These are phyloP conservation scores for Cordyceps javanica DNA, from an alignment of 2,329 filamentous ascomycete genomes.

Conservation along the genomic window DNA sequence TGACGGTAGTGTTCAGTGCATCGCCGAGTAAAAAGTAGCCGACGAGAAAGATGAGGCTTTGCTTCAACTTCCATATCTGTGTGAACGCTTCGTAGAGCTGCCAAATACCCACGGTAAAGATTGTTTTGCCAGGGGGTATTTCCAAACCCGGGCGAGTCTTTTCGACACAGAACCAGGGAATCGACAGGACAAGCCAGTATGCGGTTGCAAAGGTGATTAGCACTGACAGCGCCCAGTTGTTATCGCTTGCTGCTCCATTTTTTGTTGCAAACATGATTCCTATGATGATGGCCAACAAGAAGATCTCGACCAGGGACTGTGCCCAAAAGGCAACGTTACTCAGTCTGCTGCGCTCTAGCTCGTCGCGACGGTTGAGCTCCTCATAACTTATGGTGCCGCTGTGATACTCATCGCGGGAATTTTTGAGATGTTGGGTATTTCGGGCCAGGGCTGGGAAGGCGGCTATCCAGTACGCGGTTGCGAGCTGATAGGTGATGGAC, in stretches of 20 bases:
- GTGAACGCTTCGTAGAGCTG: too few species aligned
- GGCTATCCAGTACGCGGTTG: slow-evolving; percentile 62
- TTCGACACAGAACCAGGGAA: slow-evolving; percentile 62
- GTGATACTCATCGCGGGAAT: slow-evolving; percentile 24
- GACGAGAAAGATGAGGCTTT: too few species aligned
- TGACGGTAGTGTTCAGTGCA: slow-evolving; percentile 42
- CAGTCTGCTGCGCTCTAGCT: slow-evolving; percentile 55
- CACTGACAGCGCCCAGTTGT: slow-evolving; percentile 60
- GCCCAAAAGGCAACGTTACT: slow-evolving; percentile 59
- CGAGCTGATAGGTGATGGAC: slow-evolving; percentile 59
- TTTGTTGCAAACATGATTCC: slow-evolving; percentile 55
- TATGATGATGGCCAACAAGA: slow-evolving; percentile 57
- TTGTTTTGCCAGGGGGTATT: too few species aligned
- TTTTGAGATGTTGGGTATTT: slow-evolving; percentile 26
- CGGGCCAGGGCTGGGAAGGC: slow-evolving; percentile 39
- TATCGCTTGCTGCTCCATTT: slow-evolving; percentile 53
- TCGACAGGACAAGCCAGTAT: slow-evolving; percentile 55
- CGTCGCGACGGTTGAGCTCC: slow-evolving; percentile 55
- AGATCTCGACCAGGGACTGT: slow-evolving; percentile 55
- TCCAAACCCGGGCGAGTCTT: too few species aligned
- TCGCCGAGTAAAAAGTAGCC: neutral
- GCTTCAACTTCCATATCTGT: too few species aligned
- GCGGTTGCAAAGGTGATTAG: slow-evolving; percentile 61
- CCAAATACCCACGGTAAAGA: too few species aligned
- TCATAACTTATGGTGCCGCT: slow-evolving; percentile 45